Evolutionary conservation across 352 stramenopile genomes (phyloP).

Genomic region (Phytopythium montanum): DNA sequence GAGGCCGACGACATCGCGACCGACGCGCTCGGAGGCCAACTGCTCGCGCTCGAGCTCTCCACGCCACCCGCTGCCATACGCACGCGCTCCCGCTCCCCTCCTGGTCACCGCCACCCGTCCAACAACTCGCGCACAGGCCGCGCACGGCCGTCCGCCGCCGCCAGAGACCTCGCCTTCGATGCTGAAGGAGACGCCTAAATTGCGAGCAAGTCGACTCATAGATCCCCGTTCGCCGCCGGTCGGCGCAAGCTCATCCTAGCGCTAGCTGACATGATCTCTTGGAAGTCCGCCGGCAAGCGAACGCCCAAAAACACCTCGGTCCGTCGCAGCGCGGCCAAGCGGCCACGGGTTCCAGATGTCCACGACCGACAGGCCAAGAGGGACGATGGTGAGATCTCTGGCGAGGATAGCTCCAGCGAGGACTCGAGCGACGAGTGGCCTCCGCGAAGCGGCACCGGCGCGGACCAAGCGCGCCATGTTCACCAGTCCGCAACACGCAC

Average conservation of each 20-base stretch:
- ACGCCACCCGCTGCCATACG: background rate
- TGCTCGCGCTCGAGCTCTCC: background rate
- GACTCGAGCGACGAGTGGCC: background rate
- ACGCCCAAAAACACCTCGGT: too few species aligned
- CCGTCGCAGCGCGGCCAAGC: too few species aligned
- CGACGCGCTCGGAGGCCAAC: background rate
- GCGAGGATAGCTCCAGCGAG: slow-evolving; percentile 3
- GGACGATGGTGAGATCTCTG: too few species aligned
- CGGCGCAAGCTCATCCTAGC: too few species aligned
- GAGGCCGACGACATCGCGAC: background rate
- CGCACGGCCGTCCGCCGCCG: background rate
- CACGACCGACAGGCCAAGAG: too few species aligned
- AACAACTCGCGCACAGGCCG: background rate
- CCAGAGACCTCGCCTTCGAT: slow-evolving; percentile 4
- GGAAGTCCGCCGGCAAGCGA: too few species aligned
- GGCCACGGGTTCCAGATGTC: too few species aligned
- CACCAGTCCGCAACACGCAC: background rate
- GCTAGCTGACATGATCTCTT: too few species aligned
- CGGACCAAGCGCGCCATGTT: background rate
- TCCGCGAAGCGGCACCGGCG: background rate
- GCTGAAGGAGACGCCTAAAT: too few species aligned
- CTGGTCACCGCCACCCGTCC: background rate
- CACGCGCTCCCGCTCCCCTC: background rate
- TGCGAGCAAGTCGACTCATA: too few species aligned
- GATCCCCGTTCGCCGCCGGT: too few species aligned